Evolutionary conservation across 768 basidiomycete species (phyloP).

Genomic region (Naematelia encephala): DNA sequence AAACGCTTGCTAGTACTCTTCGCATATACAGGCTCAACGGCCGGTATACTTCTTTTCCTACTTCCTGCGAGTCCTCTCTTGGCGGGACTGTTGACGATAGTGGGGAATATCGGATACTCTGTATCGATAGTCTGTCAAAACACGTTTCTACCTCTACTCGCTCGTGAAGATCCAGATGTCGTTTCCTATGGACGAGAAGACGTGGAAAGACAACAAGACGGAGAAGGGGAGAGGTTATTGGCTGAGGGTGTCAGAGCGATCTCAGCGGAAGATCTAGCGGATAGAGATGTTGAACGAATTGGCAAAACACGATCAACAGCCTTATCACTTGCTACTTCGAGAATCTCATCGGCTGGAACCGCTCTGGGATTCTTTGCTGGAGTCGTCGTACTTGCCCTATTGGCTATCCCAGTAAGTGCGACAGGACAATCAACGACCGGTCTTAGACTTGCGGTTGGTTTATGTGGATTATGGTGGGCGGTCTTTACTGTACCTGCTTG

Average conservation of each 20-base stretch:
- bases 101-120: constrained; percentile 82
- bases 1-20: constrained; percentile 74
- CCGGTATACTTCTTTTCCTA: constrained; percentile 68
- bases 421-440: constrained; percentile 73
- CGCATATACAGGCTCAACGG: constrained; percentile 66
- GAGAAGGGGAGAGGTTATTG: constrained; percentile 9
- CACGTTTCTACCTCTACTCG: constrained; percentile 74
- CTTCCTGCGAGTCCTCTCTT: constrained; percentile 72
- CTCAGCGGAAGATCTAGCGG: constrained; percentile 26
- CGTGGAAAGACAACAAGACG: not conserved
- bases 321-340: constrained; percentile 65
- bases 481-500: constrained; percentile 74
- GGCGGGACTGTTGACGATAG: constrained; percentile 65
- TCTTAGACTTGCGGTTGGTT: constrained; percentile 74
- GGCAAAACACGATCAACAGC: constrained; percentile 56
- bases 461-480: constrained; percentile 87
- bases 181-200: not conserved
- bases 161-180: constrained; percentile 58
- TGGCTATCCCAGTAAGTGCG: constrained; percentile 64
- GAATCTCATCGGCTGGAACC: constrained; percentile 78
- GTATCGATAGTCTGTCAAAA: constrained; percentile 86
- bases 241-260: constrained; percentile 18
- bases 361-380: constrained; percentile 83
- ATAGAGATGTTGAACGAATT: not conserved
- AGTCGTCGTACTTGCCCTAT: constrained; percentile 61